phyloP scores from a whole-genome alignment of 1,139 yeast genomes.

The Blastobotrys aristatus region DNA sequence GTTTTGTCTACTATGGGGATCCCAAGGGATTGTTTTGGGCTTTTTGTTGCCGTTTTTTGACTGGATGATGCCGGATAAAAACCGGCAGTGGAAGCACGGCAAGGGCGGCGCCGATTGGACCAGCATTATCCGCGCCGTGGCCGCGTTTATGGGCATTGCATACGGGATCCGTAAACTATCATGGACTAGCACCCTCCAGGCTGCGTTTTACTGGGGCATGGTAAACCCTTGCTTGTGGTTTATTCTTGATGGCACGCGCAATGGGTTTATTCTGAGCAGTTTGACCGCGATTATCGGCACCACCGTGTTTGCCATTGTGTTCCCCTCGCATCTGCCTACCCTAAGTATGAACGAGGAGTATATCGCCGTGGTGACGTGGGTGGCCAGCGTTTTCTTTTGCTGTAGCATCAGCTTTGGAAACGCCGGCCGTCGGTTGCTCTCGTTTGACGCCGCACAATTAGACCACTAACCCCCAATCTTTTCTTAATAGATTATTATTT shows the following conservation, averaged over 20 bases:
- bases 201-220: slow-evolving; percentile 67
- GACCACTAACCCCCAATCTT: not conserved
- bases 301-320: slow-evolving; percentile 27
- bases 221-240: slow-evolving; percentile 79
- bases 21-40: slow-evolving; percentile 63
- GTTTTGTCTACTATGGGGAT: slow-evolving; percentile 38
- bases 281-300: slow-evolving; percentile 32
- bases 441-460: slow-evolving; percentile 17
- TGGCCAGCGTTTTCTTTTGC: slow-evolving; percentile 61
- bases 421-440: slow-evolving; percentile 51
- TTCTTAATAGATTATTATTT: not conserved
- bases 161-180: slow-evolving; percentile 78
- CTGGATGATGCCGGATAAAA: slow-evolving; percentile 37
- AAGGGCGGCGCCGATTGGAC: slow-evolving; percentile 36
- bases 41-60: slow-evolving; percentile 59
- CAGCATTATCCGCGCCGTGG: slow-evolving; percentile 53
- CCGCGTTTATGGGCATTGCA: slow-evolving; percentile 77
- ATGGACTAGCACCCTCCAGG: slow-evolving; percentile 75
- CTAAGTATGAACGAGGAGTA: slow-evolving; percentile 23
- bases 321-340: slow-evolving; percentile 30
- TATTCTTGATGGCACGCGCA: slow-evolving; percentile 66
- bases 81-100: slow-evolving; percentile 19
- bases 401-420: slow-evolving; percentile 68
- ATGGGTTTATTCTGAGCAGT: slow-evolving; percentile 47
- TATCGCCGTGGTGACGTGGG: slow-evolving; percentile 40